Percentiles rank a stretch among this genome's conserved stretches.
Conservation (phyloP, 441 rosid species). For the Kokia cookei region DNA sequence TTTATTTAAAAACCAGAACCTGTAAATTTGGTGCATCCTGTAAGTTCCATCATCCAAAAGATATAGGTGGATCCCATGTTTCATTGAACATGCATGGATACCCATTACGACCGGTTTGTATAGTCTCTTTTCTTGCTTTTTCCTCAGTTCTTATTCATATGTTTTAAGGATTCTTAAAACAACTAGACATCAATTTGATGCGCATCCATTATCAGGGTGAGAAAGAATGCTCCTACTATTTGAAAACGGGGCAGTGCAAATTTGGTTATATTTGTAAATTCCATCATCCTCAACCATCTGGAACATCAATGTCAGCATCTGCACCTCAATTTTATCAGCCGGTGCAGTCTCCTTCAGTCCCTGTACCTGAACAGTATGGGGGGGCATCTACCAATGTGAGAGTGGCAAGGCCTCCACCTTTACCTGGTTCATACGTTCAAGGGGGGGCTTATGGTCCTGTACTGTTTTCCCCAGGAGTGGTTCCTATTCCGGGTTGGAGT, state of each 20-base stretch:
- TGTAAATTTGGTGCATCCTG: conserved; percentile 98
- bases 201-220: conserved; percentile 47
- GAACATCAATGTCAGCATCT: conserved; percentile 56
- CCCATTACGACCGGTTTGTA: conserved; percentile 72
- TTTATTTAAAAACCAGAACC: conserved; percentile 81
- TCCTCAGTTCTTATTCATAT: not conserved
- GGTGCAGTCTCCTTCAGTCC: conserved; percentile 82
- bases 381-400: conserved; percentile 61
- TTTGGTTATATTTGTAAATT: conserved; percentile 92
- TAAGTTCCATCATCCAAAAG: conserved; percentile 94
- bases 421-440: conserved; percentile 76
- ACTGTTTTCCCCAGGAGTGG: conserved; percentile 67
- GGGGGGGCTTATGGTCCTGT: conserved; percentile 82
- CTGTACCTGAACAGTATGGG: conserved; percentile 67
- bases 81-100: conserved; percentile 66
- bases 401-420: conserved; percentile 65
- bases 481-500: conserved; percentile 83
- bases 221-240: conserved; percentile 92
- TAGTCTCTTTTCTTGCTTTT: conserved; percentile 10
- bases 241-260: conserved; percentile 99
- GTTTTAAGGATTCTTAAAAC: not conserved
- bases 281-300: conserved; percentile 93
- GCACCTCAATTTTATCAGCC: conserved; percentile 91
- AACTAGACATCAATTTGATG: not conserved
- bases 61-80: conserved; percentile 65